A percentile compares a stretch with the other conserved stretches of the same genome.
These are phyloP conservation scores for Triangularia setosa DNA, from an alignment of 2,329 filamentous ascomycete species.

Conservation along the genomic window DNA sequence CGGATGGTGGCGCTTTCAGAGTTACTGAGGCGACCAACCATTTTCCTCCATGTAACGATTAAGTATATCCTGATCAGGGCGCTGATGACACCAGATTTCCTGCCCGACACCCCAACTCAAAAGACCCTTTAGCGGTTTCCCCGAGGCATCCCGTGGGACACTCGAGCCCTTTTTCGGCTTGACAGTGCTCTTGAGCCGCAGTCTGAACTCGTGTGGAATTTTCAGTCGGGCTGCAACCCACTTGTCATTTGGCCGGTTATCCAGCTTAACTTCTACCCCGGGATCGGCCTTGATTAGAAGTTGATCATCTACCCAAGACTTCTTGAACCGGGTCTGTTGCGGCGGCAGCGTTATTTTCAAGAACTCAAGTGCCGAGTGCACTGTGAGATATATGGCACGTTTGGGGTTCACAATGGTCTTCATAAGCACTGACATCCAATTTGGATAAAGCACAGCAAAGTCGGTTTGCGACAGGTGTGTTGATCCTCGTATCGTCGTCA, in stretches of 20 bases:
- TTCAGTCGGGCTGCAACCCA: constrained; percentile 55
- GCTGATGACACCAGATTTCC: constrained; percentile 34
- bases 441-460: constrained; percentile 61
- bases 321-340: constrained; percentile 41
- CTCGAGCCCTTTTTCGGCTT: constrained; percentile 34
- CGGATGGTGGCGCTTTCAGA: constrained; percentile 2
- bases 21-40: not conserved
- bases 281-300: constrained; percentile 37
- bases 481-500: constrained; percentile 53
- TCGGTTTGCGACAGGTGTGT: constrained; percentile 65
- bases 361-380: constrained; percentile 61
- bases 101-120: constrained; percentile 29
- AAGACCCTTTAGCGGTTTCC: constrained; percentile 35
- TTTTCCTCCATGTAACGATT: constrained; percentile 19
- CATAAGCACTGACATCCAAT: constrained; percentile 53
- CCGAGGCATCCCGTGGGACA: constrained; percentile 35
- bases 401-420: constrained; percentile 62
- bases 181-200: constrained; percentile 43
- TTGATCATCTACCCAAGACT: constrained; percentile 49
- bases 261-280: constrained; percentile 43
- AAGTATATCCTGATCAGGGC: constrained; percentile 27
- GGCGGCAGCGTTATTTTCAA: constrained; percentile 49
- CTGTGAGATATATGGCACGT: constrained; percentile 60
- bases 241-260: constrained; percentile 53
- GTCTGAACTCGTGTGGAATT: constrained; percentile 55